Percentiles rank a stretch among this genome's conserved stretches.
Conservation (phyloP, 305 asterid species). For the Fraxinus floribunda region DNA sequence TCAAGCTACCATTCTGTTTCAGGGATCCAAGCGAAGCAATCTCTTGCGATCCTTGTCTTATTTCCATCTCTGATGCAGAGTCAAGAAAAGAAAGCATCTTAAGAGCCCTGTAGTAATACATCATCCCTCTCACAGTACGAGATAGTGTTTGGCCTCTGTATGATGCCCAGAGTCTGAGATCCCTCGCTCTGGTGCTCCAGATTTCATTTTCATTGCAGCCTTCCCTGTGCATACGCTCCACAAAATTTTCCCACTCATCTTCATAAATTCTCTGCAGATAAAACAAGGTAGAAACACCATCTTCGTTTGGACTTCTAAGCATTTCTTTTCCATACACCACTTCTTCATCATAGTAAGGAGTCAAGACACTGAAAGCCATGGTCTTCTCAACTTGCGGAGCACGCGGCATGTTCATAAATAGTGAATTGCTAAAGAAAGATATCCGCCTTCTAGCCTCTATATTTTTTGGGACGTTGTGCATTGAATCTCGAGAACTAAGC, state of each 20-base stretch:
- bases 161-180: conserved; percentile 91
- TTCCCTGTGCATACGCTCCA: conserved; percentile 84
- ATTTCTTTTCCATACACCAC: conserved; percentile 77
- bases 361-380: conserved; percentile 95
- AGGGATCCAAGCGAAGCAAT: conserved; percentile 46
- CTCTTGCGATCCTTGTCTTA: conserved; percentile 67
- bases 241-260: conserved; percentile 88
- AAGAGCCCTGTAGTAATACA: conserved; percentile 91
- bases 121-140: conserved; percentile 96
- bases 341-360: conserved; percentile 94
- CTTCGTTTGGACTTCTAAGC: conserved; percentile 81
- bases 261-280: conserved; percentile 83
- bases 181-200: conserved; percentile 63
- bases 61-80: conserved; percentile 82
- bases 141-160: conserved; percentile 93
- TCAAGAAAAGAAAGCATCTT: conserved; percentile 93
- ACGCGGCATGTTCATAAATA: conserved; percentile 94
- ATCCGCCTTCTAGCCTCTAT: conserved; percentile 73
- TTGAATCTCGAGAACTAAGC: conserved; percentile 73
- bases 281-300: conserved; percentile 81
- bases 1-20: conserved; percentile 36
- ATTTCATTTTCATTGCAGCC: conserved; percentile 72
- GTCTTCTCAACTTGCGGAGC: conserved; percentile 91
- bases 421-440: conserved; percentile 87
- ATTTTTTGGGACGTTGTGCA: conserved; percentile 78